Evolutionary conservation across 2,329 filamentous ascomycete genomes (phyloP).

Genomic region (Fusarium circinatum): DNA sequence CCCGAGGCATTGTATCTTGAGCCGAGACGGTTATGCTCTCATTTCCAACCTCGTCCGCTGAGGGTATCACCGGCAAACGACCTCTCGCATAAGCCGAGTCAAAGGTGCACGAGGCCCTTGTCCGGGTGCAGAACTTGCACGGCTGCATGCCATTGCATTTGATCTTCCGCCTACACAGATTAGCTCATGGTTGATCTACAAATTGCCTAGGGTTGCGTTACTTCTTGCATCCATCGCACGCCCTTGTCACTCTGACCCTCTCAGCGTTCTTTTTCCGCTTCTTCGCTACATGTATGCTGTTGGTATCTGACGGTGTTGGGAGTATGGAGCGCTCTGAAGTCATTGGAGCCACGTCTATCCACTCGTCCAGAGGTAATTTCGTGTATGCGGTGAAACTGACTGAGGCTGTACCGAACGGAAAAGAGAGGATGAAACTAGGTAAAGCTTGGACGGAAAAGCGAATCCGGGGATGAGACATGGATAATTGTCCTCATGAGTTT

Average conservation of each 20-base stretch:
- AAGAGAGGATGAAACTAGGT: background rate
- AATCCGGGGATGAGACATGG: slow-evolving; percentile 11
- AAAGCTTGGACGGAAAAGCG: slow-evolving; percentile 15
- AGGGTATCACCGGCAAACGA: slow-evolving; percentile 33
- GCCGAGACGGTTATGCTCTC: slow-evolving; percentile 11
- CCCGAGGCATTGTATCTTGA: slow-evolving; percentile 1
- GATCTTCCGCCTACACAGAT: slow-evolving; percentile 39
- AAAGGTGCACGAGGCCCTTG: slow-evolving; percentile 38
- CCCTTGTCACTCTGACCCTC: slow-evolving; percentile 41
- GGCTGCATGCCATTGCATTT: slow-evolving; percentile 42
- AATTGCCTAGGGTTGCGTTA: background rate
- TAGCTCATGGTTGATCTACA: background rate
- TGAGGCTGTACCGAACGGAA: slow-evolving; percentile 10
- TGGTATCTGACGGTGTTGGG: slow-evolving; percentile 7
- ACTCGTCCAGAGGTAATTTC: background rate
- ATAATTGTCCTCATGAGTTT: background rate
- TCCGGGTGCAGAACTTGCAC: slow-evolving; percentile 39
- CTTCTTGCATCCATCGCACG: slow-evolving; percentile 45
- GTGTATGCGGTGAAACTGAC: background rate
- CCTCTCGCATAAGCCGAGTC: slow-evolving; percentile 42
- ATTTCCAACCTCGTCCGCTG: slow-evolving; percentile 12
- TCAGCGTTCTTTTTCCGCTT: slow-evolving; percentile 41
- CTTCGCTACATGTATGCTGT: slow-evolving; percentile 8
- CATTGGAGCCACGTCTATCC: slow-evolving; percentile 12
- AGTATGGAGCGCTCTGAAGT: slow-evolving; percentile 23